Evolutionary conservation across 1,139 yeast species (phyloP), one percentile per base, ranked within the genome.

Genomic region (Yamadazyma atlantica): DNA sequence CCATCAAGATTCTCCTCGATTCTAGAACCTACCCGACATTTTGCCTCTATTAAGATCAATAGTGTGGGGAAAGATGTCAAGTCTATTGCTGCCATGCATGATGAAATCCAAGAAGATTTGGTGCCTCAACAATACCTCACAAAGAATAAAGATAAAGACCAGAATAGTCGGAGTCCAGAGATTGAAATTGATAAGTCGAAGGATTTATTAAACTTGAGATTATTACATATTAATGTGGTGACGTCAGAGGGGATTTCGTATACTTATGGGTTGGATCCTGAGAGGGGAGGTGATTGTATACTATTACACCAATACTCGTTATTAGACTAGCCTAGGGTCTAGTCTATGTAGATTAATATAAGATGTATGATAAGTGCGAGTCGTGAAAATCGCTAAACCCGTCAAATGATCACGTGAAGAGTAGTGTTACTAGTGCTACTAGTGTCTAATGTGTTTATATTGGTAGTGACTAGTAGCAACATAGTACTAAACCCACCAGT

Each of bases 251-350:
- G 98, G 0, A 75, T 76, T 45, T 85, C 86, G 52, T 88, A 85
- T 57, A 89, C 84, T 40, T 92, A 87, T 58, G 88, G 89, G 0
- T 69, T 92, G 41, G 95, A 90, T 54, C 83, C 94, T 0, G 95
- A 83, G 45, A 66, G 92, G 40, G 97, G 97, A 2, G 97, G 97
- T 4, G 97, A 92, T 25, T 90, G 98, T 61, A 80, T 85, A 29
- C 64, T 88, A 39, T 65, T 87, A 36, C 80, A 82, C 45, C 95
- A 86, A 55, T 82, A 79, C 55, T 75, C 84, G 14, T 37, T 43
- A 18, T 36, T 42, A 23, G 37, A 36, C 24, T 35, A 23, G 12
- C n/a, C n/a, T n/a, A n/a, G n/a, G n/a, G n/a, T n/a, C n/a, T n/a
- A 9, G 22, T 19, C 8, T 19, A 19, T 19, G 9, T 6, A 19